Base-by-base conservation (phyloP, 140 eudicot species). In the Flaveria floridana region DNA sequence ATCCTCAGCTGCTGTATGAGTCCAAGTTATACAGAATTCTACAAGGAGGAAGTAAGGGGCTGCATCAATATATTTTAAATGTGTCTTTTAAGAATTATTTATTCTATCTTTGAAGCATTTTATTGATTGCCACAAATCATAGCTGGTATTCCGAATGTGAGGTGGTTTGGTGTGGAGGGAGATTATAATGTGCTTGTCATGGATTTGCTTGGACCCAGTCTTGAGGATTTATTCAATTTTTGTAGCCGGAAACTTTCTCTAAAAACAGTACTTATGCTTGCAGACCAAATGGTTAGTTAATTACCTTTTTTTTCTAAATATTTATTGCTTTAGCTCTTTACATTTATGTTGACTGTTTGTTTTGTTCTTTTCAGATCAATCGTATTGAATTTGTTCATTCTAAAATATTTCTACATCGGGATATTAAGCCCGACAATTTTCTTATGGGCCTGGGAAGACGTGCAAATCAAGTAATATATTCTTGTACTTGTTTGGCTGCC, bases 111-210 rank as follows among this genome's bases (percentile, higher is more conserved):
- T 51, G 44, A 81, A 18, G 13, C 50, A 10, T 55, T 34, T 48
- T 25, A 16, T 26, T 80, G 25, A 67, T 68, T 28, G 51, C 37
- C 70, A 74, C 15, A 20, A 26, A 18, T 78, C 72, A 51, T 84
- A 88, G 95, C 95, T 82, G 95, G 95, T 65, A 65, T 88, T 51
- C 95, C 95, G 16, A 88, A 86, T 52, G 91, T 86, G 63, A 84
- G 86, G 70, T 88, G 95, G 95, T 88, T 79, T 28, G 95, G 95
- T 2, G 95, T 86, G 80, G 95, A 88, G 79, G 91, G 95, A 68
- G 91, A 88, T 63, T 88, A 88, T 62, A 88, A 88, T 74, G 91
- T 86, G 47, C 79, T 88, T 20, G 95, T 88, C 73, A 86, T 88
- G 84, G 95, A 88, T 84, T 79, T 88, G 71, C 89, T 88, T 13